Percentiles rank a stretch among this genome's conserved stretches.
phyloP scores from a whole-genome alignment of 1,284 basidiomycete species.

The Porodaedalea pini region DNA sequence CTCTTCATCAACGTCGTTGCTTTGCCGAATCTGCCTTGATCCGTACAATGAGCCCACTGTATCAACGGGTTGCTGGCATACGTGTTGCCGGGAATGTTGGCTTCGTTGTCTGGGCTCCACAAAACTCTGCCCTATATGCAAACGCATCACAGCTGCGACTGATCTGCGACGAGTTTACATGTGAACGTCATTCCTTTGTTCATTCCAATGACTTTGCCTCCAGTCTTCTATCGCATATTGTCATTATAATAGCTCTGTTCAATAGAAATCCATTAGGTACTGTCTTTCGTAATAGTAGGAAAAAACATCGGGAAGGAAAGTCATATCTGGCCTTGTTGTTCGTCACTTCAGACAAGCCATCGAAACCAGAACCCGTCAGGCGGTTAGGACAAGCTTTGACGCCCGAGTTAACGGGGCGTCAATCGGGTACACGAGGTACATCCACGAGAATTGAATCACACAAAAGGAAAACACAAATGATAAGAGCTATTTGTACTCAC shows the following conservation, averaged over 20 bases:
- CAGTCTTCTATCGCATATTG: no score
- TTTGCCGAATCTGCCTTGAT: conserved; percentile 76
- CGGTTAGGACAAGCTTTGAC: conserved; percentile 43
- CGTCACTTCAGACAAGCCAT: conserved; percentile 41
- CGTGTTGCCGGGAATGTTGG: conserved; percentile 77
- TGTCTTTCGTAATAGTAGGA: not conserved
- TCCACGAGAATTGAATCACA: conserved; percentile 73
- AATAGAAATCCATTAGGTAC: not conserved
- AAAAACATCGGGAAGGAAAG: conserved; percentile 13
- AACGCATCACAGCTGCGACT: conserved; percentile 69
- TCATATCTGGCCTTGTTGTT: conserved; percentile 81
- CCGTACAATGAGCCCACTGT: conserved; percentile 71
- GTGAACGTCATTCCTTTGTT: conserved; percentile 24
- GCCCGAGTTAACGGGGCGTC: conserved; percentile 2
- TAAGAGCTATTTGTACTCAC: conserved; percentile 12
- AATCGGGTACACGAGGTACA: conserved; percentile 33
- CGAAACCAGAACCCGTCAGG: conserved; percentile 46
- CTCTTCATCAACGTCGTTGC: conserved; percentile 44
- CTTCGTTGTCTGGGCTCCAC: conserved; percentile 74
- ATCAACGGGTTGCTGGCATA: conserved; percentile 84
- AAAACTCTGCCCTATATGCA: conserved; percentile 78
- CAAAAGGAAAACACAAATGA: conserved; percentile 24
- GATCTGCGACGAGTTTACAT: conserved; percentile 70
- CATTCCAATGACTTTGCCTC: not conserved
- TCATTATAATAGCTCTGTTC: no score